These are phyloP conservation scores for Penicillium hesseltinei DNA, from an alignment of 2,329 filamentous ascomycete species.

Conservation along the genomic window DNA sequence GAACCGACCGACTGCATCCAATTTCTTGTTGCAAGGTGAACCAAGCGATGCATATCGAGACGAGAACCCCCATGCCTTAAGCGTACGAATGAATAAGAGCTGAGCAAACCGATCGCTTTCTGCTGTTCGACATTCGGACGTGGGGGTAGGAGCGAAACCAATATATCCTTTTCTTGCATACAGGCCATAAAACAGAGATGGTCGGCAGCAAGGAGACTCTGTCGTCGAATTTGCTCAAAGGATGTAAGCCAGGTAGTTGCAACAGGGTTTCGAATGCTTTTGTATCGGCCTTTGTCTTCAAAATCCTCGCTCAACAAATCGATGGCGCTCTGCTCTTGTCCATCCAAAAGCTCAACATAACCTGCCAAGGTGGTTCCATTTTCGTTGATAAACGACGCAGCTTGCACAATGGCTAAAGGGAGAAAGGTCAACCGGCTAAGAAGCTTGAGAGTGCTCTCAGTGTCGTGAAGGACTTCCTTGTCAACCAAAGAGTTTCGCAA, in stretches of 20 bases:
- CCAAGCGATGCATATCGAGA: conserved; percentile 31
- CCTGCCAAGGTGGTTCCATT: conserved; percentile 9
- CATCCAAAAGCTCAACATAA: conserved; percentile 23
- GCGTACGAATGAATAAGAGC: conserved; percentile 23
- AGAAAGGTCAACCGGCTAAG: conserved; percentile 27
- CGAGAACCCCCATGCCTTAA: background rate
- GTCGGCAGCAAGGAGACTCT: conserved; percentile 18
- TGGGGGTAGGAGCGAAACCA: conserved; percentile 24
- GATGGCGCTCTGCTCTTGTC: conserved; percentile 20
- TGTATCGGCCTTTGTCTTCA: conserved; percentile 28
- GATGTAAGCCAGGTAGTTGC: conserved; percentile 37
- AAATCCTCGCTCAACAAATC: conserved; percentile 32
- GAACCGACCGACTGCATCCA: conserved; percentile 20
- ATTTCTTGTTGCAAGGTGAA: conserved; percentile 30
- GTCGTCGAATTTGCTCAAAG: conserved; percentile 29
- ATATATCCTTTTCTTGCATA: conserved; percentile 28
- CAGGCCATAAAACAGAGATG: conserved; percentile 33
- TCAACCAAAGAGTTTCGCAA: conserved; percentile 17
- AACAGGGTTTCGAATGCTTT: conserved; percentile 32
- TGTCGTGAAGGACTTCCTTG: conserved; percentile 18
- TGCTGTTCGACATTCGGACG: background rate
- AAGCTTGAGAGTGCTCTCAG: conserved; percentile 4
- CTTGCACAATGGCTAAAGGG: conserved; percentile 34
- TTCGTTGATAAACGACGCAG: conserved; percentile 31
- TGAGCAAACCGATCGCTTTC: conserved; percentile 23